Conservation (phyloP, 1,284 basidiomycete genomes). For the Rhizoctonia solani region DNA sequence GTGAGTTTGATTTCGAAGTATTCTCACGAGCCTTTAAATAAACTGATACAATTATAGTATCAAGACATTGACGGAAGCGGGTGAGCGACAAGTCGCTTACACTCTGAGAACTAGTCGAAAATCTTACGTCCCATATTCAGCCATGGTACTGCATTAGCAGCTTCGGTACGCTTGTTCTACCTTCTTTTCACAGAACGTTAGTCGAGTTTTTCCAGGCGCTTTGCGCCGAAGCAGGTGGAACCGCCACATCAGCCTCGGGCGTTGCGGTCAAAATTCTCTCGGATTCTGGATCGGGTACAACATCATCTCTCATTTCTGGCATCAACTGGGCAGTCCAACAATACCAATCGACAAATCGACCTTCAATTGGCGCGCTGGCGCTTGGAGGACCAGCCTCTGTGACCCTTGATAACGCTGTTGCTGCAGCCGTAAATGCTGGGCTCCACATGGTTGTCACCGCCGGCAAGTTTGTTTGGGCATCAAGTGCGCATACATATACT, state of each 20-base stretch:
- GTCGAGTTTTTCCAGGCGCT: neutral
- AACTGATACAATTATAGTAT: neutral
- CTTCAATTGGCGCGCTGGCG: constrained; percentile 36
- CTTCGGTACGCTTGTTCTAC: neutral
- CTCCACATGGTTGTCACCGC: constrained; percentile 1
- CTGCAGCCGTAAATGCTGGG: neutral
- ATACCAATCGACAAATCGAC: constrained; percentile 43
- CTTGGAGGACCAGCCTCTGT: constrained; percentile 23
- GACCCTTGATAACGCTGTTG: constrained; percentile 34
- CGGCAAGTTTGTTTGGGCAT: neutral
- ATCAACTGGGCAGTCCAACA: constrained; percentile 80
- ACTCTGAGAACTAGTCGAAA: neutral
- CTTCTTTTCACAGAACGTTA: neutral
- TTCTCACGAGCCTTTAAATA: neutral
- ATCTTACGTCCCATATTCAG: constrained; percentile 23
- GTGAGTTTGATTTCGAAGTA: neutral
- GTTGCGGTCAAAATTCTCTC: constrained; percentile 98
- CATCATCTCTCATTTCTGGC: constrained; percentile 56
- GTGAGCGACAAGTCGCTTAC: constrained; percentile 4
- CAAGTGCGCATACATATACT: neutral
- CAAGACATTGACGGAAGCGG: constrained; percentile 25
- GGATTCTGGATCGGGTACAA: constrained; percentile 87
- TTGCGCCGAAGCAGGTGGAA: constrained; percentile 64
- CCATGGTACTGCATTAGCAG: constrained; percentile 12
- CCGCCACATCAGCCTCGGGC: constrained; percentile 91